Base-by-base conservation (phyloP, 371 early-diverging fungal genomes). In the Lichtheimia ramosa region DNA sequence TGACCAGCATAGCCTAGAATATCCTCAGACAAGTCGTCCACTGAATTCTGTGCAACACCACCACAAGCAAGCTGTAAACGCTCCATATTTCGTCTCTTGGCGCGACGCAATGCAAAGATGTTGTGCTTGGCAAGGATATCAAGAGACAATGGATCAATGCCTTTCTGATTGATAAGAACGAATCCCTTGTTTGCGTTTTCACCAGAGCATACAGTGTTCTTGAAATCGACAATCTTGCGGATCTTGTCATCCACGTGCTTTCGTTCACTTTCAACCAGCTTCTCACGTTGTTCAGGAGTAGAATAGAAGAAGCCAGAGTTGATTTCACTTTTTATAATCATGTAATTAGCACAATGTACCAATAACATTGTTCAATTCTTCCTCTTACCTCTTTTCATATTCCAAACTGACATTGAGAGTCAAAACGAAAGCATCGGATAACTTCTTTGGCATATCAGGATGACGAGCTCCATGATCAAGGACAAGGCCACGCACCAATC, bases 71-170 rank as follows among this genome's bases (percentile, higher is more conserved):
- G 78, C 74, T 98, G 96, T 62, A 99, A 89, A 64, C 99, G 93
- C 83, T 99, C 99, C 96, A 99, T 96, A 85, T 99, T 99, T 73
- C 99, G 89, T 76, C 99, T 89, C 89, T 99, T 99, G 55, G 99
- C 99, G 61, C 99, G 86, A 66, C 99, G 92, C 46, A 99, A 85
- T n/a, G 98, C 99, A 49, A 99, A 71, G 64, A 99, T 96, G 62
- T 92, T 91, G 65, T 96, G 89, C 85, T 97, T 96, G 63, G 96
- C 95, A 69, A 99, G 83, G 21, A 99, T 85, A 77, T 99, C 99
- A 60, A 99, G 84, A 46, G 98, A 96, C 65, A 98, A 83, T 24
- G 98, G 98, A 71, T 99, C 99, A 65, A 99, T 99, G 58, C 99
- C 99, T 87, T 99, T 99, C 74, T 99, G 99, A 80, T 98, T 99